Percentiles rank a stretch among this genome's conserved stretches.
phyloP scores from a whole-genome alignment of 768 basidiomycete genomes.

The Kondoa subrosea region DNA sequence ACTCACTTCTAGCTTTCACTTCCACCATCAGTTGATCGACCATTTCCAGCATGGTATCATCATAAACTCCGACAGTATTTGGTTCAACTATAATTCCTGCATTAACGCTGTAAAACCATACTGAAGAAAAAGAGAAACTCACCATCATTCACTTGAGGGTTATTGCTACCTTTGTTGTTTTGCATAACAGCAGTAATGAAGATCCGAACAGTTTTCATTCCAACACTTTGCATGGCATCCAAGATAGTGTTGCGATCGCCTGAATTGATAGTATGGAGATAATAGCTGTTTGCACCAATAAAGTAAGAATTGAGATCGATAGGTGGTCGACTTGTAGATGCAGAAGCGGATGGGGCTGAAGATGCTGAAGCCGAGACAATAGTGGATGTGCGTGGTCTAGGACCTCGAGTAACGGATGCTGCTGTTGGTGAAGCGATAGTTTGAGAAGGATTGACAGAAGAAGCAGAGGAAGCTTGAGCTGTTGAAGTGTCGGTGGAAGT shows the following conservation, averaged over 20 bases:
- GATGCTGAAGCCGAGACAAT: not conserved
- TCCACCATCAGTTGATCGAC: constrained; percentile 30
- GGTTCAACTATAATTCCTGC: constrained; percentile 24
- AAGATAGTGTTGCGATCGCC: constrained; percentile 23
- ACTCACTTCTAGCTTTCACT: constrained; percentile 16
- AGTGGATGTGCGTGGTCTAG: not conserved
- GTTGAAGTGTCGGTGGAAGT: not conserved
- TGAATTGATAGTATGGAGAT: constrained; percentile 22
- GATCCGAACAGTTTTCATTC: constrained; percentile 26
- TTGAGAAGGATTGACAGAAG: not conserved
- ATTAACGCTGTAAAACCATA: not conserved
- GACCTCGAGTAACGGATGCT: not conserved
- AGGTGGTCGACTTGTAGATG: not conserved
- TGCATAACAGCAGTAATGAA: constrained; percentile 21
- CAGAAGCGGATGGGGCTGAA: not conserved
- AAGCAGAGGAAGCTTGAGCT: not conserved
- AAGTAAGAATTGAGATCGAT: not conserved
- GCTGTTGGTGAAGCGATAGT: not conserved
- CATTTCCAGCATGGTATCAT: constrained; percentile 28
- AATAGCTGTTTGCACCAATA: constrained; percentile 27
- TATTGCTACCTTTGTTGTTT: constrained; percentile 26
- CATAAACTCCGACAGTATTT: constrained; percentile 24
- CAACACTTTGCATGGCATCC: constrained; percentile 26
- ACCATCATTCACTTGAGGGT: constrained; percentile 18
- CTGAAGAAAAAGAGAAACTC: not conserved